A percentile compares a stretch with the other conserved stretches of the same genome.
phyloP scores from a whole-genome alignment of 176 grass and related monocot species.

The Dactylis glomerata region DNA sequence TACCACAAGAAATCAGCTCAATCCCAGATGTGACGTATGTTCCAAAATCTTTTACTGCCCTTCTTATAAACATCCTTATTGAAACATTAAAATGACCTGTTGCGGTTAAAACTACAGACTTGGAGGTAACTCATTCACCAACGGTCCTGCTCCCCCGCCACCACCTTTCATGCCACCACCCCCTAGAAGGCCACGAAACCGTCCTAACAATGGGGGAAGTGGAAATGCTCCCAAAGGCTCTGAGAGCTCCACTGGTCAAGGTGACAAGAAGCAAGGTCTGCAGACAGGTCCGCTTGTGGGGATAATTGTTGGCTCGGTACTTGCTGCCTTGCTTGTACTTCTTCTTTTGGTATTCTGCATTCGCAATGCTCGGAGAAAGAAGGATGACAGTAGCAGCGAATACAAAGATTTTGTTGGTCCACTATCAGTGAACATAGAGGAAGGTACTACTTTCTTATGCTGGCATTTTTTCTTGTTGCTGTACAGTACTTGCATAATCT shows the following conservation, averaged over 20 bases:
- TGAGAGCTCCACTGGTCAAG: conserved; percentile 26
- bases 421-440: conserved; percentile 49
- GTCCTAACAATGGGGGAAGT: conserved; percentile 25
- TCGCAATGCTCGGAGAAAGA: conserved; percentile 44
- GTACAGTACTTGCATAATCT: conserved; percentile 14
- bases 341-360: conserved; percentile 61
- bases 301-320: conserved; percentile 59
- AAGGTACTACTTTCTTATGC: conserved; percentile 54
- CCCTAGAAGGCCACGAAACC: conserved; percentile 49
- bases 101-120: conserved; percentile 60
- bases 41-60: neutral
- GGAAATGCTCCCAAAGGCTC: conserved; percentile 45
- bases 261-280: conserved; percentile 61
- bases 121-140: conserved; percentile 79
- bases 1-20: conserved; percentile 76
- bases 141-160: conserved; percentile 73
- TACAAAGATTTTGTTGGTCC: conserved; percentile 62
- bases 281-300: conserved; percentile 51
- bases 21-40: conserved; percentile 90
- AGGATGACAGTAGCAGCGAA: conserved; percentile 54
- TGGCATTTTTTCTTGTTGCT: conserved; percentile 5
- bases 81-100: conserved; percentile 23
- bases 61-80: neutral
- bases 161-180: conserved; percentile 78
- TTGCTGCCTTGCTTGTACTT: conserved; percentile 48